Base-by-base conservation (phyloP, 805 yeast genomes). In the Metschnikowia koreensis region DNA sequence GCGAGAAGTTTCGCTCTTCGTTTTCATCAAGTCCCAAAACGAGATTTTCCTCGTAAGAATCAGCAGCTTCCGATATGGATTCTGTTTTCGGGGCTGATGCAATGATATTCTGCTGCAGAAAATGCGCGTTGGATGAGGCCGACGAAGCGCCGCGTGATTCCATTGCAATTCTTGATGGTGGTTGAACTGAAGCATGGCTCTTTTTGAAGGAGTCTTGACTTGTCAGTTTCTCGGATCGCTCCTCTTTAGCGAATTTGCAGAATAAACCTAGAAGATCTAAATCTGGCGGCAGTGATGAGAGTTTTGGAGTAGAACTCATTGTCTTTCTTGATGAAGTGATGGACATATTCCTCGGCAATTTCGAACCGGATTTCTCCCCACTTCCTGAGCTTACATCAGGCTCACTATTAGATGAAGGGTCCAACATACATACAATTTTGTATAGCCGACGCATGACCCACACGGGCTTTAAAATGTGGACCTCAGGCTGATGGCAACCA, bases 1-100 rank as follows among this genome's bases (percentile, higher is more conserved):
- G 86, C 6, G 85, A 83, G 65, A 84, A 89, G 48, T 83, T 76
- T 49, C 79, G 75, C 63, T 89, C 96, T 55, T 84, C 82, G 28
- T 65, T 63, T 54, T 72, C 78, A 41, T 64, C 66, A 31, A 58
- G 50, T 47, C 52, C 55, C 37, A 38, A 9, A 17, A 40, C 41
- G 41, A 46, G 39, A 22, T 36, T 16, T 11, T 47, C 41, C 38
- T 52, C 56, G 7, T 43, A 28, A 9, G 22, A 31, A 15, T 11
- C 41, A 16, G 28, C 10, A 2, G 31, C 11, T 4, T 8, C 11
- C 10, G 7, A 10, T 13, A 4, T 22, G 11, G 41, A 9, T 9
- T 39, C 10, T 39, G 12, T 11, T 9, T 22, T 39, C 3, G 28
- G 13, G 28, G 28, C 3, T 2, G 39, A n/a, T 12, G 9, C 17